phyloP scores from a whole-genome alignment of 371 early-diverging fungal species.

The Entomophthora muscae region DNA sequence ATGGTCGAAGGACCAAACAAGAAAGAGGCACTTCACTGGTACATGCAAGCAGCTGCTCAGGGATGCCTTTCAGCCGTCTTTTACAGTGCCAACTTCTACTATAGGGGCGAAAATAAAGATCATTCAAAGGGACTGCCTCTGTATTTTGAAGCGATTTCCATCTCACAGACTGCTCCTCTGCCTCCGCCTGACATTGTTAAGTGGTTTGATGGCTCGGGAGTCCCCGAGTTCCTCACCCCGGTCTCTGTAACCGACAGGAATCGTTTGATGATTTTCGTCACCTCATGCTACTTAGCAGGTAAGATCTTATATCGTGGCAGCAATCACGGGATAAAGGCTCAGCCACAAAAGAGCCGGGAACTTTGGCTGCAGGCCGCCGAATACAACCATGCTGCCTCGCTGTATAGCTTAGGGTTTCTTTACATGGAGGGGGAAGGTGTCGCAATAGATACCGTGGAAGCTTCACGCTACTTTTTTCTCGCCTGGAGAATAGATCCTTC shows the following conservation, averaged over 20 bases:
- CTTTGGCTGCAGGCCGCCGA: neutral
- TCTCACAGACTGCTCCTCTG: neutral
- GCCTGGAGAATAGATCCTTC: neutral
- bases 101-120: neutral
- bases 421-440: neutral
- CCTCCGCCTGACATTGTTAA: neutral
- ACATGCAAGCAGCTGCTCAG: neutral
- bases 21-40: slow-evolving; percentile 1
- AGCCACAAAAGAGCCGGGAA: neutral
- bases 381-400: slow-evolving; percentile 5
- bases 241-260: neutral
- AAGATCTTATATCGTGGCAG: neutral
- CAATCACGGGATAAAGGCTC: neutral
- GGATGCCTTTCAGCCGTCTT: neutral
- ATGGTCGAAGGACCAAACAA: neutral
- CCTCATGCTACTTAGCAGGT: neutral
- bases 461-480: neutral
- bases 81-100: neutral
- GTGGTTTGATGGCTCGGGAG: neutral
- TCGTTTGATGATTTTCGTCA: neutral
- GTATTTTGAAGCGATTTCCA: neutral
- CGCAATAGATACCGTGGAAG: neutral
- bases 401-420: neutral
- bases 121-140: neutral
- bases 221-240: neutral